Evolutionary conservation across 139 green algal species (phyloP).

Genomic region (Chlamydomonas eustigma): DNA sequence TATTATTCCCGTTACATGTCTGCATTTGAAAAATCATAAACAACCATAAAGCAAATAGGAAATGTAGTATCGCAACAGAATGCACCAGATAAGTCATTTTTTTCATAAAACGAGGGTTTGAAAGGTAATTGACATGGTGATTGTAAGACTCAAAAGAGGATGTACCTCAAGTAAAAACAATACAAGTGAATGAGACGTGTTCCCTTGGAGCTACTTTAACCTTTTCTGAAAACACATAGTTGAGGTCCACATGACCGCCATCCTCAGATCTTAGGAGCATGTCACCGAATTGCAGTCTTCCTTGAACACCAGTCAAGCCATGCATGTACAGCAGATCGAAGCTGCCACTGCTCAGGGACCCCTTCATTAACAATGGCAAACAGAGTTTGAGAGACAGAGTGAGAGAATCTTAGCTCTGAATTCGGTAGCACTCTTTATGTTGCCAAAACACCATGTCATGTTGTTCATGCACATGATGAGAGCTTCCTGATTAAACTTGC

Average conservation of each 20-base stretch:
- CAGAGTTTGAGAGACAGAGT: too few species aligned
- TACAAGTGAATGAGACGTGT: too few species aligned
- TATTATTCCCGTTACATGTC: too few species aligned
- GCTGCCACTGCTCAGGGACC: neutral
- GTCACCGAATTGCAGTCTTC: neutral
- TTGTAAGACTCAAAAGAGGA: neutral
- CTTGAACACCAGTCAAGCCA: neutral
- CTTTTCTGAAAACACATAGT: slow-evolving; percentile 13
- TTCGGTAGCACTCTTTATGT: too few species aligned
- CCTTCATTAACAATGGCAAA: too few species aligned
- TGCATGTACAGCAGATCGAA: slow-evolving; percentile 15
- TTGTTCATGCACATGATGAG: too few species aligned
- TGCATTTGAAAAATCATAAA: too few species aligned
- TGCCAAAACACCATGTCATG: too few species aligned
- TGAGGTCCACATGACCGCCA: slow-evolving; percentile 8
- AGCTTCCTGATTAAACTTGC: too few species aligned
- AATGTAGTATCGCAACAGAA: neutral
- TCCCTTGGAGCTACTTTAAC: too few species aligned
- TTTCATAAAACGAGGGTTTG: neutral
- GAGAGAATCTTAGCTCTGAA: too few species aligned
- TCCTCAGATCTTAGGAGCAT: slow-evolving; percentile 17
- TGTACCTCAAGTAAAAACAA: neutral
- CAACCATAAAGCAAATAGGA: neutral
- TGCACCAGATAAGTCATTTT: neutral
- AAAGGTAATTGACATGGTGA: neutral